A percentile compares a stretch with the other conserved stretches of the same genome.
phyloP scores from a whole-genome alignment of 176 grass and related monocot species.

The Aegilops speltoides region DNA sequence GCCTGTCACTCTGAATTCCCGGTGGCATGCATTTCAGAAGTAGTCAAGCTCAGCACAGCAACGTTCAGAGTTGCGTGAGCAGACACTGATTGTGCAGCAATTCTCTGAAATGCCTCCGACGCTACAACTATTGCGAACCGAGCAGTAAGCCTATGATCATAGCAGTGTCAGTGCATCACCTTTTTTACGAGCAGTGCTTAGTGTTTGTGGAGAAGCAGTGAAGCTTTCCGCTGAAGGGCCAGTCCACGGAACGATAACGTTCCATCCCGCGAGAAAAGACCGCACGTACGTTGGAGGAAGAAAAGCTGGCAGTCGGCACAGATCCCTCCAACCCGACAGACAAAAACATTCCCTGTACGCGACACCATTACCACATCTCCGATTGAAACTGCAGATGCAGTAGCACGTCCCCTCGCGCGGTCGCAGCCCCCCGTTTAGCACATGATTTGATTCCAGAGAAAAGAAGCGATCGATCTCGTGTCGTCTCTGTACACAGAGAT shows the following conservation, averaged over 20 bases:
- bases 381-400: background rate
- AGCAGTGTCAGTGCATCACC: too few relatives aligned
- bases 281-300: constrained; percentile 6
- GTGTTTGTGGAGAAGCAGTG: too few relatives aligned
- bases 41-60: background rate
- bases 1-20: background rate
- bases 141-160: too few relatives aligned
- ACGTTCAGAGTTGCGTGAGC: background rate
- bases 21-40: background rate
- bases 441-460: constrained; percentile 12
- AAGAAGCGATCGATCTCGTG: background rate
- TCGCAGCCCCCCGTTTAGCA: background rate
- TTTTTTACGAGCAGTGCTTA: too few relatives aligned
- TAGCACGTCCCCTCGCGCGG: background rate
- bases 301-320: background rate
- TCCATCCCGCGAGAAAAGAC: constrained; percentile 21
- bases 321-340: background rate
- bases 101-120: background rate
- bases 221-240: background rate
- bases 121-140: background rate
- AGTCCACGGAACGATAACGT: background rate
- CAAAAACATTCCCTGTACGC: constrained; percentile 19
- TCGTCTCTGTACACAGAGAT: background rate
- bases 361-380: background rate
- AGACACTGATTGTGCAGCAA: background rate